Conservation (phyloP, 352 stramenopile species). For the Phytopythium sindhum region DNA sequence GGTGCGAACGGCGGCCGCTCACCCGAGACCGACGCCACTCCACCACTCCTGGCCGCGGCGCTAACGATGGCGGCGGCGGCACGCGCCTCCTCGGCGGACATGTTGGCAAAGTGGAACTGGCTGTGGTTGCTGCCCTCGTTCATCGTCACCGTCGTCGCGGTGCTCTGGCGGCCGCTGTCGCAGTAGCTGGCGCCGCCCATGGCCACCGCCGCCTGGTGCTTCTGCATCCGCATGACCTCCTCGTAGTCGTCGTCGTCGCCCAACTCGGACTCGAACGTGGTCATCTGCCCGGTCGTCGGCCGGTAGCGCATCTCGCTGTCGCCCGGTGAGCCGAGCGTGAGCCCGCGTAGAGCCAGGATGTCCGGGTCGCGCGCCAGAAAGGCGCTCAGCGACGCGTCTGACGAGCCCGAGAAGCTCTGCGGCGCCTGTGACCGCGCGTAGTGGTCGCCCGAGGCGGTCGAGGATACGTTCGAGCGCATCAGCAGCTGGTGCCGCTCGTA, state of each 20-base stretch:
- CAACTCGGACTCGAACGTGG: slow-evolving; percentile 6
- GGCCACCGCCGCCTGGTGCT: slow-evolving; percentile 6
- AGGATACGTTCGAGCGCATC: slow-evolving; percentile 17
- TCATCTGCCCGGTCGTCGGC: slow-evolving; percentile 3
- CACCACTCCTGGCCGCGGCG: neutral
- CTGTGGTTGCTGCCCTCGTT: slow-evolving; percentile 31
- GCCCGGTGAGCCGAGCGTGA: slow-evolving; percentile 27
- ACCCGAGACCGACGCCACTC: neutral
- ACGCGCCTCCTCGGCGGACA: slow-evolving; percentile 19
- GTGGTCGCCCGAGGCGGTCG: slow-evolving; percentile 14
- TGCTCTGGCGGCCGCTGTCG: slow-evolving; percentile 15
- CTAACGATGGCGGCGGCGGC: slow-evolving; percentile 11
- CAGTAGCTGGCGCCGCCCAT: neutral
- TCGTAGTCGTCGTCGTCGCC: slow-evolving; percentile 15
- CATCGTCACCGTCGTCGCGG: slow-evolving; percentile 15
- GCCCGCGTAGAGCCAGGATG: slow-evolving; percentile 46
- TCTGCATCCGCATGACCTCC: slow-evolving; percentile 9
- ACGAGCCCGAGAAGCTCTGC: slow-evolving; percentile 36
- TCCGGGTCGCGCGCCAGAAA: slow-evolving; percentile 47
- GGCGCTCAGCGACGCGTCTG: slow-evolving; percentile 30
- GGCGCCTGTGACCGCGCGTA: slow-evolving; percentile 17
- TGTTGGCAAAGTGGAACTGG: slow-evolving; percentile 24
- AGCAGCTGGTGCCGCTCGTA: slow-evolving; percentile 13
- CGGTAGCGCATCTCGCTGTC: slow-evolving; percentile 12
- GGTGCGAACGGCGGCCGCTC: neutral